These are phyloP conservation scores for Venturia pyrina DNA, from an alignment of 2,329 filamentous ascomycete species.

Conservation along the genomic window DNA sequence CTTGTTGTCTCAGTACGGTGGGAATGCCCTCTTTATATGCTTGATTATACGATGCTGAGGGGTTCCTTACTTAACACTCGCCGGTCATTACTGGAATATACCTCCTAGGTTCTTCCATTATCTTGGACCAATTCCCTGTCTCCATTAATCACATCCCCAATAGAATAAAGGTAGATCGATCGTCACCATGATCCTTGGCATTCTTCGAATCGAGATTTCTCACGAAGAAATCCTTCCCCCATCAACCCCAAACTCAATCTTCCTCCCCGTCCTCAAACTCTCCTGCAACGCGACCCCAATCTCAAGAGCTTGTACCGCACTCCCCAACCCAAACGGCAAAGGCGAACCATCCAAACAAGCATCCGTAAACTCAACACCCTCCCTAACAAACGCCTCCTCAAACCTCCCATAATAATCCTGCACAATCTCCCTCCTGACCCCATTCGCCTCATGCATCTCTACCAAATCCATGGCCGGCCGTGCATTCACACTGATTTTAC, in stretches of 20 bases:
- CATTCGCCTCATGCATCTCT: constrained; percentile 42
- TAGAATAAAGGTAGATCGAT: too few species aligned
- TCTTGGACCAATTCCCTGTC: too few species aligned
- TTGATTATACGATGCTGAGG: too few species aligned
- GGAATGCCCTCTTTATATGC: too few species aligned
- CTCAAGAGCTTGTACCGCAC: constrained; percentile 48
- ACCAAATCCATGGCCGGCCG: constrained; percentile 47
- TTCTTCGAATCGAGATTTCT: too few species aligned
- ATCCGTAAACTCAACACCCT: constrained; percentile 54
- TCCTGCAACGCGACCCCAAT: constrained; percentile 46
- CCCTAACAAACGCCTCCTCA: constrained; percentile 51
- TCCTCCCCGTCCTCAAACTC: constrained; percentile 32
- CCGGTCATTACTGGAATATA: too few species aligned
- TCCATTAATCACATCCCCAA: too few species aligned
- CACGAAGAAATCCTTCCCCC: constrained; percentile 31
- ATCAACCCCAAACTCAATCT: constrained; percentile 45
- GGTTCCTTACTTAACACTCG: too few species aligned
- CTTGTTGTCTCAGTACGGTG: too few species aligned
- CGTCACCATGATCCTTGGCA: too few species aligned
- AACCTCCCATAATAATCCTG: constrained; percentile 54
- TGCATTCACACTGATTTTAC: constrained; percentile 52
- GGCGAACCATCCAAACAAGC: constrained; percentile 45
- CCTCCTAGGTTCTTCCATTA: too few species aligned
- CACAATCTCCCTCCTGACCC: constrained; percentile 51
- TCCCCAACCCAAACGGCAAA: constrained; percentile 46